phyloP scores from a whole-genome alignment of 148 eudicot species.

The Rhododendron vialii region DNA sequence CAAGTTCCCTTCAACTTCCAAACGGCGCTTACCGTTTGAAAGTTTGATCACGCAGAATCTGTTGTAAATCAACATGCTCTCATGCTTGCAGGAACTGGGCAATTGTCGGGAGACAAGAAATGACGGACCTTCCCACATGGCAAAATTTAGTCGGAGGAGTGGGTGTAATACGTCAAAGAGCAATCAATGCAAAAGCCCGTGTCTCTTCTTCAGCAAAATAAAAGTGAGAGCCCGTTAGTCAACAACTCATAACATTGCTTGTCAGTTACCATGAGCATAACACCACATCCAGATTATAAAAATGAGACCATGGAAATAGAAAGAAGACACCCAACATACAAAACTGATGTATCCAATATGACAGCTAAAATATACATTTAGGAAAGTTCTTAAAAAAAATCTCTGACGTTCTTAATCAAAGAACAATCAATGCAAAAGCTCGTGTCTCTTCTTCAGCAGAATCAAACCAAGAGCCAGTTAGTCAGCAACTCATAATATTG shows the following conservation, averaged over 20 bases:
- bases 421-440: no score
- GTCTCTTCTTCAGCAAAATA: slow-evolving; percentile 5
- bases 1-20: slow-evolving; percentile 12
- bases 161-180: background rate
- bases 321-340: background rate
- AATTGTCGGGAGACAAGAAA: slow-evolving; percentile 30
- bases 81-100: slow-evolving; percentile 42
- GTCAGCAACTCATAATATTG: background rate
- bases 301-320: background rate
- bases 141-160: background rate
- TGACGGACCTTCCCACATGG: slow-evolving; percentile 58
- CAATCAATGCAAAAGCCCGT: slow-evolving; percentile 12
- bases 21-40: slow-evolving; percentile 10
- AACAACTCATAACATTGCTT: background rate
- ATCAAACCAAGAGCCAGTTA: background rate
- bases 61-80: slow-evolving; percentile 19
- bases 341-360: background rate
- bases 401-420: background rate
- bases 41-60: slow-evolving; percentile 19
- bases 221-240: slow-evolving; percentile 4
- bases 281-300: slow-evolving; percentile 8
- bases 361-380: background rate
- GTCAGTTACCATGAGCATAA: slow-evolving; percentile 12
- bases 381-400: background rate
- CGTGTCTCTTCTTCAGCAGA: background rate